A percentile compares a stretch with the other conserved stretches of the same genome.
Evolutionary conservation across 1,284 basidiomycete genomes (phyloP).

Genomic region (Naganishia albida): DNA sequence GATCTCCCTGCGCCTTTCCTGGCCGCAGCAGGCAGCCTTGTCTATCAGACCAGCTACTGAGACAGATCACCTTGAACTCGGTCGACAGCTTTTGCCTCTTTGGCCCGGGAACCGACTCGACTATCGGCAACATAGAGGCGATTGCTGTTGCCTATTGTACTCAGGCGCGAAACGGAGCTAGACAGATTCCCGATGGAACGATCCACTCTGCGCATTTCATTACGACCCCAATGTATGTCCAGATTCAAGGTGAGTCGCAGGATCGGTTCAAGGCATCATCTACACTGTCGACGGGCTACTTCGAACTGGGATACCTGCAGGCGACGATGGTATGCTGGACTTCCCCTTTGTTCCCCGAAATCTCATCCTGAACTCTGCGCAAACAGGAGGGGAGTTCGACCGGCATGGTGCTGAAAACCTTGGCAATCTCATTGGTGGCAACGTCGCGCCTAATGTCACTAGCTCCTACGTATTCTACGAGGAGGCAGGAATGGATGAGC

Average conservation of each 20-base stretch:
- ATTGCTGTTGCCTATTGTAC: constrained; percentile 38
- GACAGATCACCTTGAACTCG: neutral
- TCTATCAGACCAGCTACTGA: constrained; percentile 33
- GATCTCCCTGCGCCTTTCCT: constrained; percentile 48
- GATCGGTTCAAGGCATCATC: no score
- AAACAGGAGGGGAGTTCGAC: no score
- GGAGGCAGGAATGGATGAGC: constrained; percentile 22
- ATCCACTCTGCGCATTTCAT: constrained; percentile 50
- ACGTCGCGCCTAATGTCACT: no score
- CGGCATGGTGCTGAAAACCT: no score
- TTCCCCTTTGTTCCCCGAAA: no score
- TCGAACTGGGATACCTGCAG: constrained; percentile 45
- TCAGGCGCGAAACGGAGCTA: constrained; percentile 36
- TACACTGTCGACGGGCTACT: constrained; percentile 34
- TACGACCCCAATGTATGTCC: constrained; percentile 53
- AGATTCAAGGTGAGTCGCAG: constrained; percentile 54
- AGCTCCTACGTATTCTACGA: no score
- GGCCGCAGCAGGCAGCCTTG: constrained; percentile 44
- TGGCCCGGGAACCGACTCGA: constrained; percentile 42
- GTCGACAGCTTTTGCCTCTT: constrained; percentile 52
- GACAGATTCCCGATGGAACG: constrained; percentile 51
- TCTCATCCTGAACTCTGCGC: no score
- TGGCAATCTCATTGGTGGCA: no score
- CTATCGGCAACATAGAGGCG: constrained; percentile 49
- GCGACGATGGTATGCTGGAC: no score